Conservation (phyloP, 176 grass and related monocot genomes). For the Tillandsia leiboldiana region DNA sequence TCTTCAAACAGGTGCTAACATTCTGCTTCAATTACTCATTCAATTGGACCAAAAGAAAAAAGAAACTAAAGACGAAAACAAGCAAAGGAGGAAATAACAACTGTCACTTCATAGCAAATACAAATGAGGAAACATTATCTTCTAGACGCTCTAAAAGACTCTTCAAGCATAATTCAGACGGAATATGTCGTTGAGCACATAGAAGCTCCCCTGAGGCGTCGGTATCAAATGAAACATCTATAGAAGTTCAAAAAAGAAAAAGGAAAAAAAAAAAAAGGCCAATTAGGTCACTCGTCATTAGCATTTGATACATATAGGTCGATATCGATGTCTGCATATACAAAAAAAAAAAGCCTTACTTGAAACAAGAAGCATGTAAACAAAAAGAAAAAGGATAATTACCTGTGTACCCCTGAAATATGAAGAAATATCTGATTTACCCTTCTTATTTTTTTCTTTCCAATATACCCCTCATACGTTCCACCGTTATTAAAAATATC, state of each 20-base stretch:
- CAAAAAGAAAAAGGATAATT: too few species aligned
- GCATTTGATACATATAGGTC: too few species aligned
- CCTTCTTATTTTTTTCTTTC: too few species aligned
- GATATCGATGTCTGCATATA: too few species aligned
- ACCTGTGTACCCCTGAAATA: too few species aligned
- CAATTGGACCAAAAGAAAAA: not conserved
- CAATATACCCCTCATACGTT: too few species aligned
- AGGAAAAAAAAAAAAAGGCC: not conserved
- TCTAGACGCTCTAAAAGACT: not conserved
- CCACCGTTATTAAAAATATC: too few species aligned
- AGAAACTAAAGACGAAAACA: not conserved
- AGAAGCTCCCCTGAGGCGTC: constrained; percentile 28
- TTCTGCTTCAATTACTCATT: not conserved
- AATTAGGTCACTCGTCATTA: not conserved
- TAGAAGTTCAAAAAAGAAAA: constrained; percentile 1
- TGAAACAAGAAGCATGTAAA: too few species aligned
- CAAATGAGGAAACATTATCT: not conserved
- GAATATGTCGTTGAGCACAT: constrained; percentile 64
- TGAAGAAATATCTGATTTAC: too few species aligned
- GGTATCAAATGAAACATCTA: constrained; percentile 64
- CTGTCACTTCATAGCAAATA: not conserved
- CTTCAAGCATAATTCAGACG: constrained; percentile 59
- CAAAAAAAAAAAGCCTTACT: too few species aligned
- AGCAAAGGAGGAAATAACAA: not conserved
- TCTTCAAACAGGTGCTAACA: not conserved